phyloP scores from a whole-genome alignment of 2,329 filamentous ascomycete species.

The Neocucurbitaria cava region DNA sequence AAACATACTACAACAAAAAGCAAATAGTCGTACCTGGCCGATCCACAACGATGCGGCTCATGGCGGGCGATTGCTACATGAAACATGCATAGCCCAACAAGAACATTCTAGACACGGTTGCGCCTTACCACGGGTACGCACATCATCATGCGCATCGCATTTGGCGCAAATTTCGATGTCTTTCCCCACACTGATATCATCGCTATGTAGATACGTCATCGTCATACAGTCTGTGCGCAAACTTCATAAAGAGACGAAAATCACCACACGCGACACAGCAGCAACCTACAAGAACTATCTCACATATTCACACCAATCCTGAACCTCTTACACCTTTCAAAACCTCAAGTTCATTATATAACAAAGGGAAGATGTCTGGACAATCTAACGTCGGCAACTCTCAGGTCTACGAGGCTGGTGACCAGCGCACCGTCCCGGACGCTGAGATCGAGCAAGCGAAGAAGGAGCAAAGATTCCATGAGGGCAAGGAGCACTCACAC shows the following conservation, averaged over 20 bases:
- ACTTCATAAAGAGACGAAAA: neutral
- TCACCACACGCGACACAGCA: neutral
- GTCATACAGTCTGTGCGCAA: neutral
- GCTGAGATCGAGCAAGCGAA: constrained; percentile 61
- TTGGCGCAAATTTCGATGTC: constrained; percentile 22
- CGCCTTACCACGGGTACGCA: constrained; percentile 1
- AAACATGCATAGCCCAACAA: constrained; percentile 25
- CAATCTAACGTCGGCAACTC: constrained; percentile 71
- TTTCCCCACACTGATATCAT: constrained; percentile 38
- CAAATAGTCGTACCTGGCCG: neutral
- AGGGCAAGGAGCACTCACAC: constrained; percentile 76
- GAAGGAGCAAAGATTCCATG: constrained; percentile 68
- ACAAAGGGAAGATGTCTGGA: constrained; percentile 61
- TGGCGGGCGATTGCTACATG: neutral
- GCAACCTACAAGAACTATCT: neutral
- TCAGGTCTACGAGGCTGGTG: constrained; percentile 75
- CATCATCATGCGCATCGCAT: constrained; percentile 17
- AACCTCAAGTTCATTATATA: constrained; percentile 12
- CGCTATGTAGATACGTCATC: constrained; percentile 24
- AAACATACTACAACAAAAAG: neutral
- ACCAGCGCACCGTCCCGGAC: constrained; percentile 71
- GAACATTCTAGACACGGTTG: constrained; percentile 5
- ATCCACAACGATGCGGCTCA: neutral
- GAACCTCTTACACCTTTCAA: neutral
- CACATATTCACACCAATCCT: neutral